Evolutionary conservation across 2,329 filamentous ascomycete genomes (phyloP), one percentile per base, ranked within the genome.

Genomic region (Bipolaris zeicola): DNA sequence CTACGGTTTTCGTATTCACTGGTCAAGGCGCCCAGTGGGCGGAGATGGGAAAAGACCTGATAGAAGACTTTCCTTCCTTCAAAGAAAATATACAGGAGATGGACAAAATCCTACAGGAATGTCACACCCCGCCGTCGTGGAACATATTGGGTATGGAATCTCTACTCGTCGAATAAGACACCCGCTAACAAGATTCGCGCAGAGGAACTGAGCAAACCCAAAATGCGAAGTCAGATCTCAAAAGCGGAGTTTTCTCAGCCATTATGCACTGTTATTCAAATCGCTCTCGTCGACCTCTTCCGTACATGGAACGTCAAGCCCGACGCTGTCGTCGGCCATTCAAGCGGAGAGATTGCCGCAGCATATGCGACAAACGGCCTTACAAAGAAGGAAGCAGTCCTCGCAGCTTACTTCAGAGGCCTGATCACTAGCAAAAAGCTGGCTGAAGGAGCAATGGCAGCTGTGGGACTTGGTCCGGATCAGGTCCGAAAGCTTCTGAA

Each of bases 261-360:
- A 22, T 20, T 34, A 49, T 70, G n/a, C 14, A 39, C 37, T 39
- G 37, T 20, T 11, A 39, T 39, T 5, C 37, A 39, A 20, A 39
- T 39, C 2, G 64, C 51, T 3, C 43, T 71, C 1, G 60, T 67
- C 1, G 57, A 68, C 22, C 5, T 31, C 42, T 10, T 62, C 37
- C 14, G 16, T 6, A 5, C 42, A 11, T 1, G 57, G 38, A 53
- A 54, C 3, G 46, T 71, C 13, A 22, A 42, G 2, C 62, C 67
- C 1, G 13, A 39, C 22, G 53, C 61, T 2, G 68, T 71, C 3
- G 58, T 66, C 16, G 78, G 78, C 2, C 78, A 80, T 50, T 78
- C 76, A 0, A 69, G 76, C 7, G 77, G 78, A 3, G 78, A 80
- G 54, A 76, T 78, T 7, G 77, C 74, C 0, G 78, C 77, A 0